Conservation (phyloP, 352 stramenopile genomes). For the Pythium myriotylum region DNA sequence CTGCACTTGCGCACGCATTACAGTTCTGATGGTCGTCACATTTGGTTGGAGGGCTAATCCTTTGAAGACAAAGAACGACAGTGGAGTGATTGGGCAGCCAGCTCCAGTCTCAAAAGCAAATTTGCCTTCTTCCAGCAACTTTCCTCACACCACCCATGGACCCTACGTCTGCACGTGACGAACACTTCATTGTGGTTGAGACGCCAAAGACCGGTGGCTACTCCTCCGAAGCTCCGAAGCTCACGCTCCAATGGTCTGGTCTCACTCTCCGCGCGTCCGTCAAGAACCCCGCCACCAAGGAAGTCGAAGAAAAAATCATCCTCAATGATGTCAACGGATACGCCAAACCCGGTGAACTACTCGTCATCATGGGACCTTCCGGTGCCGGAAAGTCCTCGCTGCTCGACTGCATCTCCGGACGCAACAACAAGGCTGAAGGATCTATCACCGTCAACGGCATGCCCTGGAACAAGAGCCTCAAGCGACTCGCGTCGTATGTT, state of each 20-base stretch:
- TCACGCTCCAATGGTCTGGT: constrained; percentile 45
- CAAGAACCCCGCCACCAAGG: constrained; percentile 49
- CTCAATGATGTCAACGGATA: constrained; percentile 51
- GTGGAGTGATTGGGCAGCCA: too few relatives aligned
- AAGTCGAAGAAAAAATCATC: constrained; percentile 53
- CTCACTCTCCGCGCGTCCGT: constrained; percentile 33
- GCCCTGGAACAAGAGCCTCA: constrained; percentile 38
- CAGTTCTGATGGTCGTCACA: too few relatives aligned
- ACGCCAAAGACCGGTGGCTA: constrained; percentile 3
- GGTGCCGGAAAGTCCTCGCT: constrained; percentile 93
- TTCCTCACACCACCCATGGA: too few relatives aligned
- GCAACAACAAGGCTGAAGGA: constrained; percentile 77
- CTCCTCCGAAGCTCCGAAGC: background rate
- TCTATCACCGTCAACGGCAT: constrained; percentile 65
- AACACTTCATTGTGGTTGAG: constrained; percentile 15
- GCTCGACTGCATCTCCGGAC: too few relatives aligned
- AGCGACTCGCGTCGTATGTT: constrained; percentile 63
- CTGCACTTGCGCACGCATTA: too few relatives aligned
- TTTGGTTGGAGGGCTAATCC: too few relatives aligned
- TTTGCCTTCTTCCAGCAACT: too few relatives aligned
- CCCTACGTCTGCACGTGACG: too few relatives aligned
- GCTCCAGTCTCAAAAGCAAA: too few relatives aligned
- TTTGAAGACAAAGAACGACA: too few relatives aligned
- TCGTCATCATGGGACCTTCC: constrained; percentile 70
- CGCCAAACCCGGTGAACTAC: constrained; percentile 50